A percentile compares a stretch with the other conserved stretches of the same genome.
Evolutionary conservation across 768 basidiomycete species (phyloP).

Genomic region (Suillus tomentosus): DNA sequence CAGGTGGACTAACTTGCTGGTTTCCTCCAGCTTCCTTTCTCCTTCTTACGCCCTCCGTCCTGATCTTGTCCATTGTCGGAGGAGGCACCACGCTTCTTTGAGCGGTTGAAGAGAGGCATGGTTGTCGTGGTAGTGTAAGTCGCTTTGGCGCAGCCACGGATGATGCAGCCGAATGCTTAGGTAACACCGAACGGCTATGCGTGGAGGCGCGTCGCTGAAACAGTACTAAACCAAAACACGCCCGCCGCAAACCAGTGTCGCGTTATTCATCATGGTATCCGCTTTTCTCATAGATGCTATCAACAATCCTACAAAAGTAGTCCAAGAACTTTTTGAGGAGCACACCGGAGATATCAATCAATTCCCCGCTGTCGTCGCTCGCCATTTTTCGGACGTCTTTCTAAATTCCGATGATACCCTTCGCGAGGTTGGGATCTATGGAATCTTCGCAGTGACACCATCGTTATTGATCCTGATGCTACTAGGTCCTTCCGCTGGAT

Average conservation of each 20-base stretch:
- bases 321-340: conserved; percentile 50
- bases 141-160: conserved; percentile 12
- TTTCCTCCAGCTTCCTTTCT: conserved; percentile 82
- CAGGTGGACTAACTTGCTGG: conserved; percentile 68
- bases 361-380: conserved; percentile 46
- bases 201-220: conserved; percentile 8
- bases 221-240: not conserved
- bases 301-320: conserved; percentile 46
- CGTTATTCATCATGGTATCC: conserved; percentile 48
- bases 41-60: conserved; percentile 62
- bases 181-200: not conserved
- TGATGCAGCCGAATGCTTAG: conserved; percentile 7
- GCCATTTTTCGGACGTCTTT: conserved; percentile 51
- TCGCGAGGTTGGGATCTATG: conserved; percentile 34
- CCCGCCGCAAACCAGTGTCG: not conserved
- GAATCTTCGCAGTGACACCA: not conserved
- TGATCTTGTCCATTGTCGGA: conserved; percentile 41
- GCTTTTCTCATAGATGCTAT: conserved; percentile 50
- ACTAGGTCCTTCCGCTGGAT: conserved; percentile 61
- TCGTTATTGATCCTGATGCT: conserved; percentile 1
- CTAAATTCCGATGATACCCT: conserved; percentile 40
- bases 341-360: conserved; percentile 22
- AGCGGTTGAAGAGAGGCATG: conserved; percentile 62
- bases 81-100: conserved; percentile 41
- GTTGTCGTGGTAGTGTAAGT: conserved; percentile 30